Evolutionary conservation across 1,284 basidiomycete species (phyloP).

Genomic region (Cutaneotrichosporon arboriforme): DNA sequence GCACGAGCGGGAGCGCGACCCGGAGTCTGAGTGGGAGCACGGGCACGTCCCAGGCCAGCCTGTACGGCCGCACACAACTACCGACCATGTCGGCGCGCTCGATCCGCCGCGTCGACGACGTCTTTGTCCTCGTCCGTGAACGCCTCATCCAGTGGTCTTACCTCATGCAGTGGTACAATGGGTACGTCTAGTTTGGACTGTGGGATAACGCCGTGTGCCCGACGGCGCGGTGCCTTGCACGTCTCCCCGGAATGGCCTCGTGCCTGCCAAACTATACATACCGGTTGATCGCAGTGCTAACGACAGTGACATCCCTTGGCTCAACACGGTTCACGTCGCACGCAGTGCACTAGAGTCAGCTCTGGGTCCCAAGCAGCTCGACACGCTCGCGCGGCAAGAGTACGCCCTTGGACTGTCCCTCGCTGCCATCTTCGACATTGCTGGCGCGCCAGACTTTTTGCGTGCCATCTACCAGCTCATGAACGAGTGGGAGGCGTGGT

Average conservation of each 20-base stretch:
- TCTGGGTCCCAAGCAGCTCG: constrained; percentile 38
- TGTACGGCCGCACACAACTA: constrained; percentile 11
- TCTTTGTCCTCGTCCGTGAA: constrained; percentile 35
- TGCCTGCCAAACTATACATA: neutral
- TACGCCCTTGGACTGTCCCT: constrained; percentile 50
- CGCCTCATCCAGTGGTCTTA: constrained; percentile 41
- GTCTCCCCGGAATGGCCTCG: neutral
- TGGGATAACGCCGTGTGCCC: neutral
- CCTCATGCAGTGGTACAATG: constrained; percentile 45
- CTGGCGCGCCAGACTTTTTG: constrained; percentile 45
- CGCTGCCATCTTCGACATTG: constrained; percentile 48
- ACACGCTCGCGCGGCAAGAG: constrained; percentile 42
- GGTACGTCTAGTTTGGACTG: constrained; percentile 23
- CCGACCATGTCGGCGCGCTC: constrained; percentile 1
- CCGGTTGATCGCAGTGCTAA: constrained; percentile 23
- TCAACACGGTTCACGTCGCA: constrained; percentile 43
- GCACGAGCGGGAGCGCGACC: neutral
- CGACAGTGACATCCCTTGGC: constrained; percentile 41
- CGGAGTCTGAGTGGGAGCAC: constrained; percentile 7
- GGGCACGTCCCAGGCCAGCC: constrained; percentile 1
- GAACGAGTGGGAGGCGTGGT: constrained; percentile 50
- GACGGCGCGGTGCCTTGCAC: neutral
- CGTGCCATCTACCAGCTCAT: constrained; percentile 44
- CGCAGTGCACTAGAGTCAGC: constrained; percentile 30
- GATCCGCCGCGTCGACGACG: constrained; percentile 36